A percentile compares a stretch with the other conserved stretches of the same genome.
Evolutionary conservation across 345 rosid species (phyloP).

Genomic region (Gossypium bickii): DNA sequence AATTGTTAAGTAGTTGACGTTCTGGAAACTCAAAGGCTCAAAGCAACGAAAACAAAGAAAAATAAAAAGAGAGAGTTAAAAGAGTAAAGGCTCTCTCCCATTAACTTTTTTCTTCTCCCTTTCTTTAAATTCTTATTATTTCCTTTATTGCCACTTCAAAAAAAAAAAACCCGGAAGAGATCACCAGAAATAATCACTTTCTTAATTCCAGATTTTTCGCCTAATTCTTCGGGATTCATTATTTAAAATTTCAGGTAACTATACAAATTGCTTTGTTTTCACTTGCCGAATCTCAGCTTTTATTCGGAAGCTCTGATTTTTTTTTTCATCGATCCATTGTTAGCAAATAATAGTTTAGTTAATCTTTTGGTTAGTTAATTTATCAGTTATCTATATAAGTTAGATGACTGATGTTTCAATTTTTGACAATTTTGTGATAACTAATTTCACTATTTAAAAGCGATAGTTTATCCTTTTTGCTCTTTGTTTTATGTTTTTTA

Average conservation of each 20-base stretch:
- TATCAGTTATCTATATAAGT: background rate
- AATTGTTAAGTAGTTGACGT: background rate
- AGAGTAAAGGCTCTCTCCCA: background rate
- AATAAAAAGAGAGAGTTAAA: background rate
- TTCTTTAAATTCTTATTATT: background rate
- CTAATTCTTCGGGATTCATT: background rate
- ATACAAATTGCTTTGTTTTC: background rate
- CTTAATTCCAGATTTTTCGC: constrained; percentile 2
- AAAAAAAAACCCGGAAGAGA: background rate
- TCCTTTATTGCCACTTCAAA: background rate
- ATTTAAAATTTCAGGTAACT: background rate
- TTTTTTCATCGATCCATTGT: background rate
- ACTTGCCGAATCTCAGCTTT: background rate
- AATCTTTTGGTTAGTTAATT: background rate
- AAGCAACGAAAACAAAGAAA: background rate
- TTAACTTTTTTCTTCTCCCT: background rate
- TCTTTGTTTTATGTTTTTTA: background rate
- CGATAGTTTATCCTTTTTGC: background rate
- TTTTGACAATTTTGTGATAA: background rate
- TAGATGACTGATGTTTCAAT: background rate
- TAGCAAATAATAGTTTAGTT: background rate
- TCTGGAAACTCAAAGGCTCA: background rate
- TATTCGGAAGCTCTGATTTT: background rate
- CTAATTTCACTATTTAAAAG: background rate
- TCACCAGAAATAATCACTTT: background rate